Conservation (phyloP, 2,329 filamentous ascomycete genomes). For the Aureobasidium namibiae region DNA sequence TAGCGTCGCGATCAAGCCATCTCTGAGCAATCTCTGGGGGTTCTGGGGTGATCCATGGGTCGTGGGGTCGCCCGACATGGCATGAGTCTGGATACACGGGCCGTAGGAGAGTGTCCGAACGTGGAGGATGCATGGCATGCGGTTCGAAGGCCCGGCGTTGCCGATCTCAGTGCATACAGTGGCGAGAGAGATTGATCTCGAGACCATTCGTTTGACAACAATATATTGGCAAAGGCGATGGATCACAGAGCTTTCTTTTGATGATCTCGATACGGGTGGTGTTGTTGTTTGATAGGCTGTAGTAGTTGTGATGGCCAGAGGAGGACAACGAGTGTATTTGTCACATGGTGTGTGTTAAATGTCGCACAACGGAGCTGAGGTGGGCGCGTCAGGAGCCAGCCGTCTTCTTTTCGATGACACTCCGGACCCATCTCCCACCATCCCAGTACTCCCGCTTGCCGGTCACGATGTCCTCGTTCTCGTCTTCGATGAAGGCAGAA, state of each 20-base stretch:
- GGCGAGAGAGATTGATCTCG: not conserved
- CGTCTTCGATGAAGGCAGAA: constrained; percentile 60
- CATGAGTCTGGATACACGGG: not conserved
- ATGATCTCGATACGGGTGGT: not conserved
- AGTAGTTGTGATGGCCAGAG: not conserved
- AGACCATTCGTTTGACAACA: not conserved
- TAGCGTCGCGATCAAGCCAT: constrained; percentile 2
- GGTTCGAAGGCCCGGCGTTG: not conserved
- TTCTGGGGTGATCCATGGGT: not conserved
- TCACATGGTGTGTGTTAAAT: not conserved
- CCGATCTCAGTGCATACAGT: not conserved
- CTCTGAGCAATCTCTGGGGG: no score
- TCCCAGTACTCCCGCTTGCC: constrained; percentile 13
- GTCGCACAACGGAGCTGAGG: not conserved
- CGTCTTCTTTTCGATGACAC: constrained; percentile 8
- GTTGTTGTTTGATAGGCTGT: not conserved
- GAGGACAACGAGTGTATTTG: not conserved
- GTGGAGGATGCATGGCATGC: not conserved
- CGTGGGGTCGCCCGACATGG: not conserved
- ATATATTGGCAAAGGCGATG: not conserved
- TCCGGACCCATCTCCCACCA: constrained; percentile 1
- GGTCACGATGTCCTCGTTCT: constrained; percentile 21
- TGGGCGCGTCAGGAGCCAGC: not conserved
- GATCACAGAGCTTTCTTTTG: not conserved
- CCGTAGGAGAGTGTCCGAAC: not conserved